Evolutionary conservation across 2,329 filamentous ascomycete species (phyloP), one percentile per base, ranked within the genome.

Genomic region (Trichocomaceae sp.): DNA sequence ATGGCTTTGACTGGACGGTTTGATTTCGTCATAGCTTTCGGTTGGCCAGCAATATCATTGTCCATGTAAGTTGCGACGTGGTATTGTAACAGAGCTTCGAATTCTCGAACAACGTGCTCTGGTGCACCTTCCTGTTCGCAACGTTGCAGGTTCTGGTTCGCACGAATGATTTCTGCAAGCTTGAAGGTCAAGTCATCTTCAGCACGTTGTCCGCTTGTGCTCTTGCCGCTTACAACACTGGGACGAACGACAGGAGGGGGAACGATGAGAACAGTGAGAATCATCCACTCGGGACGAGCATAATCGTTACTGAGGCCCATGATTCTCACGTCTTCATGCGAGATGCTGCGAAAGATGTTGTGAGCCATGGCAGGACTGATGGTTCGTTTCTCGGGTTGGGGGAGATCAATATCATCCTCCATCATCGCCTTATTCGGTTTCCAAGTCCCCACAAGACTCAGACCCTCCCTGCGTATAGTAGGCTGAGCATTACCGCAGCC

Each of bases 161-260:
- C 92, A 62, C 93, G 90, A 64, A 99, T 93, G 65, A 99, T 96
- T 73, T 99, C 93, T 66, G 91, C 91, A 31, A 99, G 79, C 76
- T 99, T 99, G 82, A 96, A 99, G 0, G 93, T 99, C 81, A 99
- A 82, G 79, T 99, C 95, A 71, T 99, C 93, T 75, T 99, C 93
- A 69, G 93, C 93, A 60, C 93, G 87, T 78, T 92, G 85, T 60
- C 93, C 93, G 61, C 89, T 88, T 52, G 89, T 88, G 44, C 90
- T 95, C 51, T 93, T 91, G 67, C 97, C 95, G 77, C 97, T 92
- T 20, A 92, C 95, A 64, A 99, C 95, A 79, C 90, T 96, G 5
- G 93, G 93, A 53, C 93, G 87, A 37, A 99, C 95, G 2, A 93
- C 91, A 47, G 93, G 93, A 2, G 93, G 93, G 1, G 93, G 93